A percentile compares a stretch with the other conserved stretches of the same genome.
Evolutionary conservation across 140 eudicot species (phyloP).

Genomic region (Senecio squalidus): DNA sequence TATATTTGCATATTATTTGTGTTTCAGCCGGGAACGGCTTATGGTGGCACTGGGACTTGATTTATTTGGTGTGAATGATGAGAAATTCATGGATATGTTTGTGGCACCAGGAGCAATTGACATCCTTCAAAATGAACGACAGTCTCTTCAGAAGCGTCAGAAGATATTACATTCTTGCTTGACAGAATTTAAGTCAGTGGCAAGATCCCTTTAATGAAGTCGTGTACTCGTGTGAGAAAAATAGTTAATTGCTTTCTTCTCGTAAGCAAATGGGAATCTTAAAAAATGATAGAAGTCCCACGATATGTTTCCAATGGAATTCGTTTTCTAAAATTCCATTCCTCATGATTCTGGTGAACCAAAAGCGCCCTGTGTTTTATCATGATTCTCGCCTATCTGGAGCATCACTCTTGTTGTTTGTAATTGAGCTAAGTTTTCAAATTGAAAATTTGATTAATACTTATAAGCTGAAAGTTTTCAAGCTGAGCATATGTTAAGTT

Average conservation of each 20-base stretch:
- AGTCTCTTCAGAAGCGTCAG: conserved; percentile 78
- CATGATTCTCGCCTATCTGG: background rate
- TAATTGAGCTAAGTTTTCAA: background rate
- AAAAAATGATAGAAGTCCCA: background rate
- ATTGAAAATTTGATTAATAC: conserved; percentile 12
- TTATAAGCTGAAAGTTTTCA: background rate
- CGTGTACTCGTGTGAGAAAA: background rate
- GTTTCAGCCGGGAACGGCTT: conserved; percentile 73
- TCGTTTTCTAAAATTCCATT: too few species aligned
- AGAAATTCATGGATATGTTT: conserved; percentile 96
- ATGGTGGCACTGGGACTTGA: conserved; percentile 80
- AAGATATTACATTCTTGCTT: conserved; percentile 81
- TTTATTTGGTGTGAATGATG: conserved; percentile 83
- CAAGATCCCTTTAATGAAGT: conserved; percentile 48
- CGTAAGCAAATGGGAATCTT: background rate
- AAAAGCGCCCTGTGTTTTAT: too few species aligned
- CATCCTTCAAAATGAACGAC: conserved; percentile 58
- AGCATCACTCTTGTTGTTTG: background rate
- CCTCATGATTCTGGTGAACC: too few species aligned
- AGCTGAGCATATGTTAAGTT: background rate
- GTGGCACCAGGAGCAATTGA: conserved; percentile 93
- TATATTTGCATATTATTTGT: too few species aligned
- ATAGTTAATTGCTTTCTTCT: background rate
- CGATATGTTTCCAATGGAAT: background rate
- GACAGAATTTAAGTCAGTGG: conserved; percentile 81